Conservation (phyloP, 2,329 filamentous ascomycete genomes). For the Helotiales sp. region DNA sequence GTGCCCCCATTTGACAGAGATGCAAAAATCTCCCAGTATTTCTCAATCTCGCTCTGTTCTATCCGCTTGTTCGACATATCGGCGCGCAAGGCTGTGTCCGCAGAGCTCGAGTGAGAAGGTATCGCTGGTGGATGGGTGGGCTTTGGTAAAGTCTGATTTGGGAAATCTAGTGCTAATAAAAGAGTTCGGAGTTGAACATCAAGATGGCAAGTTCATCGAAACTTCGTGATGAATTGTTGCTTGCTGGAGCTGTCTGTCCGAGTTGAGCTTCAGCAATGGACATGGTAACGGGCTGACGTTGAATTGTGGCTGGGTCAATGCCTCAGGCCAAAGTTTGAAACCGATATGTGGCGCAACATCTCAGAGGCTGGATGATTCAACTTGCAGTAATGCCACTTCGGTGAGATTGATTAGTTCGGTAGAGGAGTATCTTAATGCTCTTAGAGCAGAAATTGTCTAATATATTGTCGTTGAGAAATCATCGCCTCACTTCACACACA, state of each 20-base stretch:
- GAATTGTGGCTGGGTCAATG: slow-evolving; percentile 1
- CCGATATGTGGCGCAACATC: not conserved
- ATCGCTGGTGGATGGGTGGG: not conserved
- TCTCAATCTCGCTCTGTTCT: slow-evolving; percentile 75
- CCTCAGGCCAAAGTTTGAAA: not conserved
- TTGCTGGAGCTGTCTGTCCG: not conserved
- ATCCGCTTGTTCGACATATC: slow-evolving; percentile 57
- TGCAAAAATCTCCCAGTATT: slow-evolving; percentile 81
- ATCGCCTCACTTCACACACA: no score
- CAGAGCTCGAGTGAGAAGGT: not conserved
- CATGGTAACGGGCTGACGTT: slow-evolving; percentile 6
- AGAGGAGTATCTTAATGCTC: no score
- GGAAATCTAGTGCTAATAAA: not conserved
- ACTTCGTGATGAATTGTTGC: not conserved
- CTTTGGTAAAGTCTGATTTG: not conserved
- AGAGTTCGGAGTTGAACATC: not conserved
- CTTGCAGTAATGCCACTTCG: no score
- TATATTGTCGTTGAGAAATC: no score
- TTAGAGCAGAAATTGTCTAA: no score
- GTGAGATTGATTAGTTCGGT: no score
- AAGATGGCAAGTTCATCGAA: not conserved
- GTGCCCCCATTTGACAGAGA: slow-evolving; percentile 67
- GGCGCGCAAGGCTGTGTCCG: not conserved
- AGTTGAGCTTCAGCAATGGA: not conserved
- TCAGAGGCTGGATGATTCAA: not conserved